Base-by-base conservation (phyloP, 306 rosid genomes). In the Gleditsia sinensis region DNA sequence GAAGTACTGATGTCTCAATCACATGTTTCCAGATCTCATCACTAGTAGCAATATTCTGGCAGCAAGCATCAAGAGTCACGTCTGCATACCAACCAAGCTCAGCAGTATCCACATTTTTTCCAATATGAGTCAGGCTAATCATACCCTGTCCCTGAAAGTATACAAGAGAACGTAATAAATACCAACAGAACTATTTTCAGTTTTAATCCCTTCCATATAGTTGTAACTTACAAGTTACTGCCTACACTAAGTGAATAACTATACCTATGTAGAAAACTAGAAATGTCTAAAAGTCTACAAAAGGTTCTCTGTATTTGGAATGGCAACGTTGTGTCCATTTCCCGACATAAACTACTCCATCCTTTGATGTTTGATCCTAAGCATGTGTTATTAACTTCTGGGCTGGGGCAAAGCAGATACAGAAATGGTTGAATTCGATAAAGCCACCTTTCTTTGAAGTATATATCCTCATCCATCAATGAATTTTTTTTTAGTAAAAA, bases 11-110 rank as follows among this genome's bases (percentile, higher is more conserved):
- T 82, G 95, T 86, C 82, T 91, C 93, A 48, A 91, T 86, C 55
- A 88, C 97, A 67, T 50, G 85, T 53, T 77, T 81, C 98, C 98
- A 94, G 82, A 91, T 87, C 75, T 90, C 93, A 75, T 91, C 97
- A 78, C 81, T 76, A 67, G 88, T 76, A 50, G 96, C 92, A 3
- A 86, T 87, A 83, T 94, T 94, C 76, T 92, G 92, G 91, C 98
- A 91, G 87, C 98, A 94, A 2, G 96, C 97, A 89, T 94, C 98
- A 78, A 94, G 92, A 71, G 91, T 85, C 74, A 83, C 98, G 80
- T 91, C 97, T 55, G 69, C 87, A 72, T 81, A 88, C 80, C 86
- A 80, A 72, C 89, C 86, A 34, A 91, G 88, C 77, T 85, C 91
- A 43, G 84, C 77, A 50, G 88, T 80, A 75, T 76, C 75, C 57